Conservation (phyloP, 139 green algal genomes). For the Micractinium sp. region DNA sequence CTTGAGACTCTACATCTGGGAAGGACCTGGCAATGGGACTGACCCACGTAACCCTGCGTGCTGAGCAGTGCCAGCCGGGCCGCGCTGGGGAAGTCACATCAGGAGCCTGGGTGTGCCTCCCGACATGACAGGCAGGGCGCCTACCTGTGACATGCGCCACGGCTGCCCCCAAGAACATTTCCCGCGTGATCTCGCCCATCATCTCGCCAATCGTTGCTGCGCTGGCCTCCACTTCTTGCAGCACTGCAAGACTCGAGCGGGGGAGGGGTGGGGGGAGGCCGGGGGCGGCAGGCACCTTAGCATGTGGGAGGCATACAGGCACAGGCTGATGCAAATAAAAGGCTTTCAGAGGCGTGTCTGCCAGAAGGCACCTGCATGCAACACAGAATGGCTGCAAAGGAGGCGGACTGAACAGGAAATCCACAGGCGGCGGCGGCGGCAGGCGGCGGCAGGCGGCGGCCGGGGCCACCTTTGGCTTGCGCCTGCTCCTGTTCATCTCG, state of each 20-base stretch:
- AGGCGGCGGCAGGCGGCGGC: too few relatives aligned
- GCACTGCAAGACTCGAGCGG: not conserved
- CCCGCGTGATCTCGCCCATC: constrained; percentile 4
- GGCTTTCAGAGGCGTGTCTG: not conserved
- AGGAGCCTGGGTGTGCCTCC: not conserved
- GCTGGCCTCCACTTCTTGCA: not conserved
- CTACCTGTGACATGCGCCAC: constrained; percentile 15
- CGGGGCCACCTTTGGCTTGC: too few relatives aligned
- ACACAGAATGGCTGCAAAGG: not conserved
- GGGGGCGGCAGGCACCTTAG: not conserved
- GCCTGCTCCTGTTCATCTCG: too few relatives aligned
- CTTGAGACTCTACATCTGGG: too few relatives aligned
- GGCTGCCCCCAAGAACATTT: constrained; percentile 21
- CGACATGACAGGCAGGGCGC: not conserved
- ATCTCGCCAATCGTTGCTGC: constrained; percentile 4
- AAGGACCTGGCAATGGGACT: not conserved
- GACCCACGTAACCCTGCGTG: not conserved
- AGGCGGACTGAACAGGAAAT: not conserved
- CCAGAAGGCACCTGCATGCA: not conserved
- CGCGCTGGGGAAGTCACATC: too few relatives aligned
- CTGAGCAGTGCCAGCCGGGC: too few relatives aligned
- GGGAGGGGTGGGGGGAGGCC: not conserved
- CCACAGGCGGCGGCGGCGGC: not conserved
- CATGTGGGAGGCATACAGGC: not conserved
- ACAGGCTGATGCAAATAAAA: too few relatives aligned